These are phyloP conservation scores for Chiua virens DNA, from an alignment of 768 basidiomycete species.

Conservation along the genomic window DNA sequence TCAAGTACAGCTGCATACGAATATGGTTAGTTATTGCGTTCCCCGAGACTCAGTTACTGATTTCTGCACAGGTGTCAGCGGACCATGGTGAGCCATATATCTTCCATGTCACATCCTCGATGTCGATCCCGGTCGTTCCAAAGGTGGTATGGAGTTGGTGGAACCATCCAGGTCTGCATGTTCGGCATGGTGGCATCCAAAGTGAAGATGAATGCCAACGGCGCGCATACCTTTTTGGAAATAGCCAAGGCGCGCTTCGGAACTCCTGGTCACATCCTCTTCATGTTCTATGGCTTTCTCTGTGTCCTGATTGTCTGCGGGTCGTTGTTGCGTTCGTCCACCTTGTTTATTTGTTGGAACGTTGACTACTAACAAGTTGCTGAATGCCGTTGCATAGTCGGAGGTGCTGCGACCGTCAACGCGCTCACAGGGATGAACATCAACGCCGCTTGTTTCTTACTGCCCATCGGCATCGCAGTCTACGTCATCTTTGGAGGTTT, in stretches of 20 bases:
- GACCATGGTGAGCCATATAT: conserved; percentile 39
- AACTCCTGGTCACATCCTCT: conserved; percentile 45
- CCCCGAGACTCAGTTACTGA: neutral
- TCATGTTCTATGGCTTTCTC: conserved; percentile 52
- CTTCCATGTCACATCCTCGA: neutral
- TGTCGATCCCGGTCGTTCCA: neutral
- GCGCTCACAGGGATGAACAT: conserved; percentile 47
- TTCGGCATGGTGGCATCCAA: conserved; percentile 55
- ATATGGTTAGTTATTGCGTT: conserved; percentile 30
- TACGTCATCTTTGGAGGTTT: conserved; percentile 44
- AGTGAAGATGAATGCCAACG: conserved; percentile 60
- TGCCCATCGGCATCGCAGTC: conserved; percentile 45
- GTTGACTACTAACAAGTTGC: neutral
- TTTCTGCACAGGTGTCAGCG: conserved; percentile 40
- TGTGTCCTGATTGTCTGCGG: conserved; percentile 53
- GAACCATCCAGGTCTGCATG: conserved; percentile 52
- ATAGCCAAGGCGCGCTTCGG: conserved; percentile 53
- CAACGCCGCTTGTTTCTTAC: conserved; percentile 43
- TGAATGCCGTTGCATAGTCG: conserved; percentile 27
- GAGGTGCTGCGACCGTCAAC: conserved; percentile 46
- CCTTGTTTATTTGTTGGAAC: neutral
- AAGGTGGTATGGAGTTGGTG: conserved; percentile 53
- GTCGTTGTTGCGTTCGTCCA: conserved; percentile 44
- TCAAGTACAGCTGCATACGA: conserved; percentile 53
- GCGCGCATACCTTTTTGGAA: conserved; percentile 59